These are phyloP conservation scores for Wickerhamiella alocasiicola DNA, from an alignment of 805 yeast species.

Conservation along the genomic window DNA sequence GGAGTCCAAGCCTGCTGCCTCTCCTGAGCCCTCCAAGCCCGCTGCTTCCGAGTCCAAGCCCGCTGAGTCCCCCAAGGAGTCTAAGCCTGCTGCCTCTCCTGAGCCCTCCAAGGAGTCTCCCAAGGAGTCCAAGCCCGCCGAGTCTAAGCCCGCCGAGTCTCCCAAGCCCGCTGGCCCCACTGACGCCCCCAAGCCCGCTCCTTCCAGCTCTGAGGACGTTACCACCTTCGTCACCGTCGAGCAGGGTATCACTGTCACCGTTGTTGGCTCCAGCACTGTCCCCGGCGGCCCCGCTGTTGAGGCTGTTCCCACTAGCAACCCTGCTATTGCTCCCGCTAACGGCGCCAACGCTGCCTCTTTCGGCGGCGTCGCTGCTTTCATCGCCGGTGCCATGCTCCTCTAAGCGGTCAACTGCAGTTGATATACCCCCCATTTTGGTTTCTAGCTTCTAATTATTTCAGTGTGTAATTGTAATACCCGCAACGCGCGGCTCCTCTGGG, in stretches of 20 bases:
- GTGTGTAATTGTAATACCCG: background rate
- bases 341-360: conserved; percentile 17
- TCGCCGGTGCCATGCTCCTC: conserved; percentile 16
- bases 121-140: conserved; percentile 7
- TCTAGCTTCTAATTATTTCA: background rate
- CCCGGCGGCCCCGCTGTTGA: conserved; percentile 10
- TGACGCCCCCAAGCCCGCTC: conserved; percentile 18
- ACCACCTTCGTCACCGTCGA: conserved; percentile 14
- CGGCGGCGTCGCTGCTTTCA: conserved; percentile 17
- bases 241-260: conserved; percentile 20
- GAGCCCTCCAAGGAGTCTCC: conserved; percentile 14
- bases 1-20: conserved; percentile 1
- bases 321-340: conserved; percentile 13
- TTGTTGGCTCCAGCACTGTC: conserved; percentile 15
- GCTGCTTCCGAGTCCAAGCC: conserved; percentile 11
- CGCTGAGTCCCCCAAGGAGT: background rate
- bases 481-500: no score
- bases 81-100: conserved; percentile 17
- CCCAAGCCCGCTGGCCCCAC: conserved; percentile 12
- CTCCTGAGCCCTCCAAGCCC: background rate
- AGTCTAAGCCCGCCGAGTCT: conserved; percentile 3
- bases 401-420: conserved; percentile 2
- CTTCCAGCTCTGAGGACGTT: conserved; percentile 1
- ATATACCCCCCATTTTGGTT: background rate
- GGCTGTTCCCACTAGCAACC: conserved; percentile 10